Evolutionary conservation across 805 yeast species (phyloP), one percentile per base, ranked within the genome.

Genomic region (Candida silvicultrix): DNA sequence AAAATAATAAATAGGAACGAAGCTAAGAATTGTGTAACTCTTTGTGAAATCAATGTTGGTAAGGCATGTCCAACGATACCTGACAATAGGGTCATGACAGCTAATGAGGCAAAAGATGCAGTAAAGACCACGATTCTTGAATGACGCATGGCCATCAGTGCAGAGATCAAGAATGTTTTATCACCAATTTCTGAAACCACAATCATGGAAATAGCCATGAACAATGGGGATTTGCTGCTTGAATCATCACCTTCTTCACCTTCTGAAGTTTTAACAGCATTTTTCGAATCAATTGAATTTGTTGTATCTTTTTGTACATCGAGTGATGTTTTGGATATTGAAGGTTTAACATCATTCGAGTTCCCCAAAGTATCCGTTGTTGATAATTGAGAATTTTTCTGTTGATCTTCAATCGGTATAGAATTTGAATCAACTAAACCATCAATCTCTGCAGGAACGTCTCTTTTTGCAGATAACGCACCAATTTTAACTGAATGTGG

Each of bases 141-240:
- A 66, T 89, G 83, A 62, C 88, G 86, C 98, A 94, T 94, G 28
- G 98, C 96, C 97, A 94, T 90, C 53, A 94, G 73, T 2, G 97
- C 98, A 32, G 99, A 97, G 57, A 94, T 89, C 53, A 94, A 75
- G 62, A 94, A 94, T 0, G 99, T 94, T 69, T 94, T 94, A 65
- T 94, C 99, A 49, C 99, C 99, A 48, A 94, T 84, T 66, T 94
- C 99, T 25, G 96, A 86, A n/a, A 89, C 86, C 29, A 87, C 69
- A 59, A 94, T 94, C 99, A 94, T 94, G 15, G 92, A 78, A 31
- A 83, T 69, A 2, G 98, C 79, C 83, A 92, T 80, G 48, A 86
- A 56, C 55, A 94, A 84, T 3, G 95, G 65, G 14, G 52, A 45
- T 16, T 37, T 37, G 6, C 25, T 21, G 6, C 8, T 14, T 37